These are phyloP conservation scores for Kwoniella shivajii DNA, from an alignment of 1,284 basidiomycete genomes.

Conservation along the genomic window DNA sequence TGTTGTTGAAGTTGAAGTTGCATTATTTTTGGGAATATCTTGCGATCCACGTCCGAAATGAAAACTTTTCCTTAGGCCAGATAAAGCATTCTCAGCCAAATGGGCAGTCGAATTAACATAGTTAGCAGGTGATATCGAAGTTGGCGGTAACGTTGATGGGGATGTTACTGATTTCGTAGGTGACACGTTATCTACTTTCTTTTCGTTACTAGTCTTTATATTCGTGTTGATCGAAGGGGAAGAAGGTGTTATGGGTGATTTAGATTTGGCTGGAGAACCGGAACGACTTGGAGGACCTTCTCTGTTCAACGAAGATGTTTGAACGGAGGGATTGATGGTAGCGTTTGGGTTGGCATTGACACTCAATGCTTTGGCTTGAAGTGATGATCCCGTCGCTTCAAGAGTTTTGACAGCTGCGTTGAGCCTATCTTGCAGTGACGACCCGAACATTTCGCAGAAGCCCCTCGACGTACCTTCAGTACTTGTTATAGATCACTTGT, in stretches of 20 bases:
- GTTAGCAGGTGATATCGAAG: background rate
- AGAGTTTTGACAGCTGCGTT: slow-evolving; percentile 48
- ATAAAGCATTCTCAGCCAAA: slow-evolving; percentile 44
- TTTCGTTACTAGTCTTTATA: background rate
- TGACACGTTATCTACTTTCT: background rate
- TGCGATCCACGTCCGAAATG: slow-evolving; percentile 23
- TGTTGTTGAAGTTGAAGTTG: background rate
- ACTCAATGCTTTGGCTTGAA: slow-evolving; percentile 38
- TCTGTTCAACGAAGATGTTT: background rate
- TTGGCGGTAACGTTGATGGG: background rate
- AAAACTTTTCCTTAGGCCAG: slow-evolving; percentile 39
- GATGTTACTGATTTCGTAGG: background rate
- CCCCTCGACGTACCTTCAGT: background rate
- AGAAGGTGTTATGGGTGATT: slow-evolving; percentile 8
- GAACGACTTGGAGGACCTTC: background rate
- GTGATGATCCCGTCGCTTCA: slow-evolving; percentile 41
- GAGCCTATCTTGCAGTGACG: slow-evolving; percentile 44
- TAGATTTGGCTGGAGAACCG: background rate
- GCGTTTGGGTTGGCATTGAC: slow-evolving; percentile 21
- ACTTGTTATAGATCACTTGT: background rate
- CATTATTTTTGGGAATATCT: slow-evolving; percentile 8
- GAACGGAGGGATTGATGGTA: background rate
- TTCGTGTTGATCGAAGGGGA: background rate
- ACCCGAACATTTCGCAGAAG: slow-evolving; percentile 30
- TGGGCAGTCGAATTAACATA: slow-evolving; percentile 20